phyloP scores from a whole-genome alignment of 768 basidiomycete genomes.

The Phlebiopsis flavidoalba region DNA sequence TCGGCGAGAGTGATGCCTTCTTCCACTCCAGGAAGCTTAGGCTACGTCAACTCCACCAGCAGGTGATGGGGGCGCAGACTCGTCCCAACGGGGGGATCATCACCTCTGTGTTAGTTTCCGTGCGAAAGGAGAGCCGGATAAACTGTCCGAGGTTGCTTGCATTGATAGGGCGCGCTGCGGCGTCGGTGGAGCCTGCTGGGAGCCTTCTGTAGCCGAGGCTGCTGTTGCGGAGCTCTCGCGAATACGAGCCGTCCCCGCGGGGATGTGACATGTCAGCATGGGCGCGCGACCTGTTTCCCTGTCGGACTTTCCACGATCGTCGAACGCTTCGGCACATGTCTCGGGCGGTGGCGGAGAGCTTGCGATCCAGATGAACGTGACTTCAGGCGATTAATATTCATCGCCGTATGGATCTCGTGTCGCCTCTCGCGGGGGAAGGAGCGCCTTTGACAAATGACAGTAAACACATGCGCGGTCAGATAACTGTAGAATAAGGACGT shows the following conservation, averaged over 20 bases:
- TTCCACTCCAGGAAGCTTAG: slow-evolving; percentile 61
- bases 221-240: slow-evolving; percentile 15
- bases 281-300: slow-evolving; percentile 79
- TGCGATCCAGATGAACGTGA: slow-evolving; percentile 92
- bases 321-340: slow-evolving; percentile 89
- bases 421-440: slow-evolving; percentile 16
- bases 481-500: slow-evolving; percentile 21
- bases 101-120: slow-evolving; percentile 81
- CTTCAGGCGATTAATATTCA: slow-evolving; percentile 93
- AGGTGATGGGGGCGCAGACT: slow-evolving; percentile 69
- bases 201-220: slow-evolving; percentile 22
- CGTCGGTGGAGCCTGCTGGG: slow-evolving; percentile 28
- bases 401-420: slow-evolving; percentile 80
- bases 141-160: slow-evolving; percentile 23
- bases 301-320: slow-evolving; percentile 94
- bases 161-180: slow-evolving; percentile 29
- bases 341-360: slow-evolving; percentile 89
- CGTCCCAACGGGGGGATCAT: slow-evolving; percentile 90
- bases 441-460: slow-evolving; percentile 23
- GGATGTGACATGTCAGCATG: slow-evolving; percentile 53
- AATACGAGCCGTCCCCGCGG: slow-evolving; percentile 13
- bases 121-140: slow-evolving; percentile 62
- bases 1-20: slow-evolving; percentile 92
- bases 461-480: slow-evolving; percentile 3
- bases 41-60: slow-evolving; percentile 43